Evolutionary conservation across 179 eudicot species (phyloP).

Genomic region (Silene vulgaris): DNA sequence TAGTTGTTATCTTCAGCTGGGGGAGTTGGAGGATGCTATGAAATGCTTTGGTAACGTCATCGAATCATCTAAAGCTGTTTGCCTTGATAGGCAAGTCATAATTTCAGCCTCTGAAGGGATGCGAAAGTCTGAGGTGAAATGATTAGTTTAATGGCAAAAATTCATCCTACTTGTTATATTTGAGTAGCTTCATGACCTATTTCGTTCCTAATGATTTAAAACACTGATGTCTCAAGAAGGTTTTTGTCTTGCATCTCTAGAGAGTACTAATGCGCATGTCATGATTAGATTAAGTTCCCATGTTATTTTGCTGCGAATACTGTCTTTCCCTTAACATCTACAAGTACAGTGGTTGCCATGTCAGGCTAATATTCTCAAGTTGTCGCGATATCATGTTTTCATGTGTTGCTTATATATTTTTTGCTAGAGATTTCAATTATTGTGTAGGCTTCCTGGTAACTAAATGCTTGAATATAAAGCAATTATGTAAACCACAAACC

Average conservation of each 20-base stretch:
- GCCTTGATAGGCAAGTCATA: slow-evolving; percentile 67
- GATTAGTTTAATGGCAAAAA: background rate
- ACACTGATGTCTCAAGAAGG: background rate
- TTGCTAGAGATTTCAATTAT: background rate
- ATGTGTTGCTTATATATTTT: background rate
- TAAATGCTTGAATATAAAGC: background rate
- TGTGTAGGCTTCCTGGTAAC: background rate
- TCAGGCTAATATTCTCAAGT: background rate
- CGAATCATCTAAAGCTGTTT: slow-evolving; percentile 40
- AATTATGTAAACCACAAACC: slow-evolving; percentile 8
- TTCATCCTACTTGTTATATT: background rate
- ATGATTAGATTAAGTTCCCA: background rate
- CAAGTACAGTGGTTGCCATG: background rate
- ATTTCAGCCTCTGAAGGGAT: slow-evolving; percentile 80
- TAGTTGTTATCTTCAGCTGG: slow-evolving; percentile 80
- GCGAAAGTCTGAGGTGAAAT: slow-evolving; percentile 70
- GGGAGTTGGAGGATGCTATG: slow-evolving; percentile 70
- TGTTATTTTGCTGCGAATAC: background rate
- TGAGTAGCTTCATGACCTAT: background rate
- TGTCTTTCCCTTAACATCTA: background rate
- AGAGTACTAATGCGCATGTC: slow-evolving; percentile 1
- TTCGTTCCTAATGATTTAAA: background rate
- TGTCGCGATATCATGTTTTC: background rate
- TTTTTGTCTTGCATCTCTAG: background rate
- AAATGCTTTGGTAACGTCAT: slow-evolving; percentile 52